Evolutionary conservation across 2,329 filamentous ascomycete genomes (phyloP).

Genomic region (Nectriaceae sp.): DNA sequence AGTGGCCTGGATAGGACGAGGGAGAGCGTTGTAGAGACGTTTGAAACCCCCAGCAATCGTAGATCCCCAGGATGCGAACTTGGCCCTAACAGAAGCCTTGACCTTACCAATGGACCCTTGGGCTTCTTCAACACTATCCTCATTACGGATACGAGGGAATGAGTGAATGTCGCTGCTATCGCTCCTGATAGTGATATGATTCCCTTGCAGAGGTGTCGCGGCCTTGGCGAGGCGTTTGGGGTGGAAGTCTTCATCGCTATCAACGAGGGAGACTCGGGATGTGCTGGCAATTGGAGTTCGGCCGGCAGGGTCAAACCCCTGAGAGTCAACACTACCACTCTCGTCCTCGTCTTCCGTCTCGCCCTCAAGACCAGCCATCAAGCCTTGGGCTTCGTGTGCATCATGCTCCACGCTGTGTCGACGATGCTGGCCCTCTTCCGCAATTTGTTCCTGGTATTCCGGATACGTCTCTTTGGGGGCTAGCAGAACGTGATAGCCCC

Average conservation of each 20-base stretch:
- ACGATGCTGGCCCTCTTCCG: constrained; percentile 61
- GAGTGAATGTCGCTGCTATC: constrained; percentile 58
- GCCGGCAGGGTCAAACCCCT: constrained; percentile 55
- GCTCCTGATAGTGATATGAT: constrained; percentile 32
- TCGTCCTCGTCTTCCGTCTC: constrained; percentile 42
- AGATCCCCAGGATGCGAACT: constrained; percentile 24
- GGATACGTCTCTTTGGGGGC: constrained; percentile 76
- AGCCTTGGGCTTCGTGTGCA: constrained; percentile 46
- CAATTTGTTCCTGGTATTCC: constrained; percentile 58
- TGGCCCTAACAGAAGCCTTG: constrained; percentile 34
- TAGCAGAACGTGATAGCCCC: constrained; percentile 95
- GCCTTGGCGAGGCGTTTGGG: constrained; percentile 30
- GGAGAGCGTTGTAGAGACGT: constrained; percentile 40
- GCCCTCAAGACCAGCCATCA: constrained; percentile 41
- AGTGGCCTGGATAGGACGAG: constrained; percentile 40
- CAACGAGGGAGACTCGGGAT: constrained; percentile 52
- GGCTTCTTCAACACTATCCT: constrained; percentile 41
- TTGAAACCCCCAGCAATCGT: constrained; percentile 22
- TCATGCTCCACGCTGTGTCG: constrained; percentile 43
- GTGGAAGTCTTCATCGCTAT: constrained; percentile 46
- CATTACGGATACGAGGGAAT: constrained; percentile 58
- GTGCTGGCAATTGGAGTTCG: constrained; percentile 54
- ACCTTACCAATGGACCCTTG: constrained; percentile 41
- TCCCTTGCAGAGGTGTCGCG: constrained; percentile 25
- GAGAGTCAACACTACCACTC: constrained; percentile 43